Evolutionary conservation across 2,329 filamentous ascomycete species (phyloP).

Genomic region (Ramularia collo-cygni): DNA sequence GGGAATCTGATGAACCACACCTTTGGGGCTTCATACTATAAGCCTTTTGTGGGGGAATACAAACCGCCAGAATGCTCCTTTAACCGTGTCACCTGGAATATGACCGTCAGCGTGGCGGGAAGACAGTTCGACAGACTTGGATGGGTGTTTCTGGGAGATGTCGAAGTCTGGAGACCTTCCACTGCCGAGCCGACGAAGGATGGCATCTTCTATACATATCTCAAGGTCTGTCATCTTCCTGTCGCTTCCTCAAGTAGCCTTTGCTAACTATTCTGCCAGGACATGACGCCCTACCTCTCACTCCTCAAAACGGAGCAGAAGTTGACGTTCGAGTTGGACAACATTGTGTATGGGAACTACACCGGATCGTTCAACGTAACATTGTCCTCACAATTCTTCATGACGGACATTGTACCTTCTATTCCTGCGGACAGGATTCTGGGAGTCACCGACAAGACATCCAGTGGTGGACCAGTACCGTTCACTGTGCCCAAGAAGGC

Average conservation of each 20-base stretch:
- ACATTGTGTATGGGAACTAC: slow-evolving; percentile 63
- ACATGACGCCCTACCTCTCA: slow-evolving; percentile 64
- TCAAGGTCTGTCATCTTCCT: slow-evolving; percentile 43
- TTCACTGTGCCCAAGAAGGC: slow-evolving; percentile 60
- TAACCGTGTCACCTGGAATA: slow-evolving; percentile 67
- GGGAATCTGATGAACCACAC: slow-evolving; percentile 61
- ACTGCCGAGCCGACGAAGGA: slow-evolving; percentile 68
- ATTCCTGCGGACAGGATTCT: slow-evolving; percentile 55
- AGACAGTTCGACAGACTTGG: slow-evolving; percentile 71
- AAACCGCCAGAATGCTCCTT: slow-evolving; percentile 62
- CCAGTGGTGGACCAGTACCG: slow-evolving; percentile 51
- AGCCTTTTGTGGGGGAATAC: slow-evolving; percentile 66
- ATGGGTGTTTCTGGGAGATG: slow-evolving; percentile 67
- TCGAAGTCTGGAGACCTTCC: slow-evolving; percentile 75
- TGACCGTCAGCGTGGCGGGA: slow-evolving; percentile 65
- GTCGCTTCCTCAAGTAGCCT: too few relatives aligned
- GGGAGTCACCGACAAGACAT: slow-evolving; percentile 26
- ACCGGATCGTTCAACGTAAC: slow-evolving; percentile 69
- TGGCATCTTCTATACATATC: slow-evolving; percentile 69
- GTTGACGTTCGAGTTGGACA: slow-evolving; percentile 73
- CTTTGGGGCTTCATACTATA: slow-evolving; percentile 67
- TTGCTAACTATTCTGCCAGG: slow-evolving; percentile 37
- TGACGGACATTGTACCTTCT: slow-evolving; percentile 30
- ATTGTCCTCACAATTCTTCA: slow-evolving; percentile 66
- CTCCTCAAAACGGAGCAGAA: slow-evolving; percentile 65